Evolutionary conservation across 805 yeast genomes (phyloP), one percentile per base, ranked within the genome.

Genomic region (Candida insectorum): DNA sequence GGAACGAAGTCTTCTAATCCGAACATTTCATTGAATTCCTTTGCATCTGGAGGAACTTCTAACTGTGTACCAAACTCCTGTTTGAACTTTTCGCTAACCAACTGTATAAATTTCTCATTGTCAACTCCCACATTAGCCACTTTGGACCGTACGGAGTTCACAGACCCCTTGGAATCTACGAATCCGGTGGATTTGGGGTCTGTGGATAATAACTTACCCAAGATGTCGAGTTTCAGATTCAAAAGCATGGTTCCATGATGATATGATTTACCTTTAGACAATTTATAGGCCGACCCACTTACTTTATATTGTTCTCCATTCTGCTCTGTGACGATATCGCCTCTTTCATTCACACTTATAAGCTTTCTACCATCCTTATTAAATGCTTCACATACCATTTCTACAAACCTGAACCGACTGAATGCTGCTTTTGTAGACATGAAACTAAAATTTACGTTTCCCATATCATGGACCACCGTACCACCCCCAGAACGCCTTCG

Each of bases 241-340:
- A 93, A 62, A 6, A 93, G 65, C 96, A 93, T 85, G 0, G 99
- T 93, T 0, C 97, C 98, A 61, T 93, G 99, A 53, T 93, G 98
- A 45, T 89, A 81, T 5, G 95, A 79, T 46, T 78, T 77, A 0
- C 93, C 89, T 30, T 73, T 71, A 4, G 95, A 80, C 20, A 93
- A 68, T 53, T 89, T 89, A 58, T 76, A 93, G 0, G 98, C 97
- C 6, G 95, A 85, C 0, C 99, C 99, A 47, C 95, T 83, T 4
- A 93, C 77, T 51, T 93, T 93, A 16, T 54, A 62, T 15, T 38
- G 34, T 6, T 47, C 39, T 1, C 58, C 62, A 11, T 49, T 50
- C 18, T 47, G 51, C 16, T 28, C 19, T 12, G 77, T 73, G 7
- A 79, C 69, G 18, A 91, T 81, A 53, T 93, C 98, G 19, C 95